Conservation (phyloP, 768 basidiomycete species). For the Strobilomyces echinocephalus region DNA sequence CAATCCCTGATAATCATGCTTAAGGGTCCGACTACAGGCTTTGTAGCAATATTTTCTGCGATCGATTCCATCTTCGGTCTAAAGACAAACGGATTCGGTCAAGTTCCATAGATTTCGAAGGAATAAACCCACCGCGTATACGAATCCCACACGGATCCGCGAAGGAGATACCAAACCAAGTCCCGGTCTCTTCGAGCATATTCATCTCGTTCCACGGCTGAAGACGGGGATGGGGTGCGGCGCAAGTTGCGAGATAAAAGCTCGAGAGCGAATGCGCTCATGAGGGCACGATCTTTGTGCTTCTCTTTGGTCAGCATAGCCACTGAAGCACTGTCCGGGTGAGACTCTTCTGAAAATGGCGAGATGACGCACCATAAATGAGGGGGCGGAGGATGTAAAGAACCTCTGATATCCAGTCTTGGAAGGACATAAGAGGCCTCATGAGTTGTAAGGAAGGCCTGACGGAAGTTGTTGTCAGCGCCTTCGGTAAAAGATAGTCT, state of each 20-base stretch:
- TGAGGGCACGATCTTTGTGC: constrained; percentile 51
- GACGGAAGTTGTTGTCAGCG: constrained; percentile 66
- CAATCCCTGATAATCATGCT: constrained; percentile 74
- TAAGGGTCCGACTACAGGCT: constrained; percentile 64
- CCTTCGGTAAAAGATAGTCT: constrained; percentile 80
- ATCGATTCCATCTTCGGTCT: constrained; percentile 74
- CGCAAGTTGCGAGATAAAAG: constrained; percentile 73
- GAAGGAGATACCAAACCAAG: constrained; percentile 78
- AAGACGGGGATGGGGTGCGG: constrained; percentile 56
- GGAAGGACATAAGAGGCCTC: constrained; percentile 52
- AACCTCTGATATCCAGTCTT: constrained; percentile 71
- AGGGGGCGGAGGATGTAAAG: constrained; percentile 72
- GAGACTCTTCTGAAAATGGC: constrained; percentile 10
- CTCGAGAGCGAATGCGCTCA: constrained; percentile 63
- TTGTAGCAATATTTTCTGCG: constrained; percentile 47
- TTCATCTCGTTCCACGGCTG: constrained; percentile 65
- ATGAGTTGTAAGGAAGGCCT: constrained; percentile 67
- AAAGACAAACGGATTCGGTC: constrained; percentile 1
- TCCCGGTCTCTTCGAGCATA: constrained; percentile 80
- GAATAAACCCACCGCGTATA: constrained; percentile 57
- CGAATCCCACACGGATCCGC: constrained; percentile 79
- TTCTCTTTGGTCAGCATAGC: constrained; percentile 21
- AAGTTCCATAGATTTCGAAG: neutral
- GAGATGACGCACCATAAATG: constrained; percentile 57
- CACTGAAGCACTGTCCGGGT: constrained; percentile 12